Percentiles rank a stretch among this genome's conserved stretches.
phyloP scores from a whole-genome alignment of 176 grass and related monocot species.

The Carex scoparia region DNA sequence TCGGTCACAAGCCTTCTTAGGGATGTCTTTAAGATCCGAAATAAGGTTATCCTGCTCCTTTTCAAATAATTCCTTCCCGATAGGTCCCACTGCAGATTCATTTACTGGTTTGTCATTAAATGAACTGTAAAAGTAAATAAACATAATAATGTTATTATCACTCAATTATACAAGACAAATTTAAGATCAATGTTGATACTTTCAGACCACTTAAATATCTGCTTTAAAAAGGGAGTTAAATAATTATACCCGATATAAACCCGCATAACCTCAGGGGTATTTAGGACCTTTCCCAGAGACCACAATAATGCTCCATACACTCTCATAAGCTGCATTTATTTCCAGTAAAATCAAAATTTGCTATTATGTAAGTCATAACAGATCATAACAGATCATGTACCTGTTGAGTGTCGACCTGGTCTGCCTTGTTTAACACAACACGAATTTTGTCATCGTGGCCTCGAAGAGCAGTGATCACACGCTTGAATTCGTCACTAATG shows the following conservation, averaged over 20 bases:
- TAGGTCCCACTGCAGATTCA: slow-evolving; percentile 44
- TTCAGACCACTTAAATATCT: neutral
- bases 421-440: slow-evolving; percentile 69
- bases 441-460: slow-evolving; percentile 77
- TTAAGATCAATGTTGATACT: no score
- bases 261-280: slow-evolving; percentile 89
- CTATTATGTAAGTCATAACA: neutral
- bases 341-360: neutral
- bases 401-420: slow-evolving; percentile 79
- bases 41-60: slow-evolving; percentile 77
- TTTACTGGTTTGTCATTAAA: slow-evolving; percentile 83
- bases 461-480: slow-evolving; percentile 47
- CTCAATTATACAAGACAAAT: neutral
- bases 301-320: slow-evolving; percentile 82
- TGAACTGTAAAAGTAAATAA: slow-evolving; percentile 34
- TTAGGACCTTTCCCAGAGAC: slow-evolving; percentile 88
- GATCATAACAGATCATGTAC: slow-evolving; percentile 14
- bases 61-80: slow-evolving; percentile 67
- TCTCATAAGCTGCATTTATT: slow-evolving; percentile 72
- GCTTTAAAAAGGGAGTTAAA: slow-evolving; percentile 2
- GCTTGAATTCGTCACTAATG: slow-evolving; percentile 78
- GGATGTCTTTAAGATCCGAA: slow-evolving; percentile 78
- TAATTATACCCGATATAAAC: slow-evolving; percentile 76
- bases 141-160: neutral
- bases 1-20: slow-evolving; percentile 84